These are phyloP conservation scores for Asterella californica DNA, from an alignment of 225 moss, liverwort and hornwort species.

Conservation along the genomic window DNA sequence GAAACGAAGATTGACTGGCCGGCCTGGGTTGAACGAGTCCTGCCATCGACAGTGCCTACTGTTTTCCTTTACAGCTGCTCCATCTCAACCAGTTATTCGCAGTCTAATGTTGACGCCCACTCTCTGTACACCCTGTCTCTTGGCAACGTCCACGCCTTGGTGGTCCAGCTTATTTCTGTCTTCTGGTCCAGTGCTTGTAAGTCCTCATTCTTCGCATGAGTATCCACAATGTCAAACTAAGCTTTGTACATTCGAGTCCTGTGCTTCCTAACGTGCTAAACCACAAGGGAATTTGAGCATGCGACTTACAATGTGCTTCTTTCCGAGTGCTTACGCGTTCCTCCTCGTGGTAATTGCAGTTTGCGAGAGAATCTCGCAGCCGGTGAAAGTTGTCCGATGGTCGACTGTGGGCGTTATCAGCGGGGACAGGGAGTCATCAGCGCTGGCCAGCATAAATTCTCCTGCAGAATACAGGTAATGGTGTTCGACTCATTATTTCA, in stretches of 20 bases:
- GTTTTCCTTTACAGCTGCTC: slow-evolving; percentile 68
- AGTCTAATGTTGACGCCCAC: slow-evolving; percentile 49
- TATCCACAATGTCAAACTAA: too few species aligned
- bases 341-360: slow-evolving; percentile 31
- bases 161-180: slow-evolving; percentile 62
- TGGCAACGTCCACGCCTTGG: slow-evolving; percentile 62
- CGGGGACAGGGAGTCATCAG: slow-evolving; percentile 31
- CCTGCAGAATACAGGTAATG: slow-evolving; percentile 11
- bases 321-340: not conserved
- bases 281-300: not conserved
- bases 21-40: slow-evolving; percentile 36
- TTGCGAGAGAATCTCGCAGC: slow-evolving; percentile 66
- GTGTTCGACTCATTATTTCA: too few species aligned
- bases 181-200: slow-evolving; percentile 69
- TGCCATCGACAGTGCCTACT: slow-evolving; percentile 32
- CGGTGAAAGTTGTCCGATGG: slow-evolving; percentile 60
- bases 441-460: slow-evolving; percentile 29
- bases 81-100: slow-evolving; percentile 57
- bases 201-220: not conserved
- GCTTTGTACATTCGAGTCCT: too few species aligned
- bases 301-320: not conserved
- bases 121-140: slow-evolving; percentile 53
- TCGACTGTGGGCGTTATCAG: slow-evolving; percentile 56
- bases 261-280: too few species aligned
- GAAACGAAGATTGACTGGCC: slow-evolving; percentile 38